phyloP scores from a whole-genome alignment of 1,139 yeast species.

The Saccharomyces hybrid region DNA sequence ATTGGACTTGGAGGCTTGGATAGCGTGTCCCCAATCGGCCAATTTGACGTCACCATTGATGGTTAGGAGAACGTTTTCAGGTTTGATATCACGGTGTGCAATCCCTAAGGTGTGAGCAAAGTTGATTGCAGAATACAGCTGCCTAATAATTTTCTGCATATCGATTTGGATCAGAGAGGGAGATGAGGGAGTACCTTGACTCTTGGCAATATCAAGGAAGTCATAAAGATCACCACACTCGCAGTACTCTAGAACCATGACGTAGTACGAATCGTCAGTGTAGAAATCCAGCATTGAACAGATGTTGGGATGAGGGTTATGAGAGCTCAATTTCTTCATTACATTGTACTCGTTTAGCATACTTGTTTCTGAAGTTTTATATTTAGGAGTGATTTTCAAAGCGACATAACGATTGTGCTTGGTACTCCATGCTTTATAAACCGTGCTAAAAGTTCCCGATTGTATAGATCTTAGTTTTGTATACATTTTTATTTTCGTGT shows the following conservation, averaged over 20 bases:
- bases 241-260: slow-evolving; percentile 75
- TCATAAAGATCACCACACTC: slow-evolving; percentile 86
- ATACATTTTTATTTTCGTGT: slow-evolving; percentile 9
- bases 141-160: slow-evolving; percentile 49
- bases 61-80: slow-evolving; percentile 70
- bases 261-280: slow-evolving; percentile 43
- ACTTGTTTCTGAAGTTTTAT: slow-evolving; percentile 9
- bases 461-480: slow-evolving; percentile 16
- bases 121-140: slow-evolving; percentile 62
- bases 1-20: slow-evolving; percentile 47
- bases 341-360: slow-evolving; percentile 22
- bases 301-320: slow-evolving; percentile 34
- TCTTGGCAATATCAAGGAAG: slow-evolving; percentile 35
- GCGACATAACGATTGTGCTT: slow-evolving; percentile 21
- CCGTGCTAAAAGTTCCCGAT: slow-evolving; percentile 23
- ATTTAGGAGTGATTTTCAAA: slow-evolving; percentile 24
- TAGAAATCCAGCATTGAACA: slow-evolving; percentile 65
- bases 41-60: slow-evolving; percentile 63
- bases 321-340: slow-evolving; percentile 17
- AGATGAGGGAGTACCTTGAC: slow-evolving; percentile 22
- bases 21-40: slow-evolving; percentile 87
- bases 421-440: slow-evolving; percentile 18
- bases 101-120: slow-evolving; percentile 67
- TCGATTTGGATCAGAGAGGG: slow-evolving; percentile 38
- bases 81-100: slow-evolving; percentile 80